Evolutionary conservation across 495 filamentous ascomycete species (phyloP), one percentile per base, ranked within the genome.

Genomic region (Neurospora intermedia): DNA sequence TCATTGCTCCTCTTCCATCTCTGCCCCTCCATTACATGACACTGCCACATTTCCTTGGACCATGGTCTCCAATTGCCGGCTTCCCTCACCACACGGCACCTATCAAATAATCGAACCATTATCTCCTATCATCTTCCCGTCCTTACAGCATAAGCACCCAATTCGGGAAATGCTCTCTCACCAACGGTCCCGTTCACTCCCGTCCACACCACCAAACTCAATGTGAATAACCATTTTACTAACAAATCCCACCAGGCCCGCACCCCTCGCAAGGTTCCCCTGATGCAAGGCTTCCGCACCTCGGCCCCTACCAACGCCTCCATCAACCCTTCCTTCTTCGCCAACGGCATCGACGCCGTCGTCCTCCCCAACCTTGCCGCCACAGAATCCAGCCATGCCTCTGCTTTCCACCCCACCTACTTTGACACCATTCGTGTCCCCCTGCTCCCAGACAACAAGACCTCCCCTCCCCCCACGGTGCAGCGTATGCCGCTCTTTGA

Each of bases 261-360:
- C 10, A 42, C 76, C 69, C 35, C 62, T 62, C 79, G 78, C 74
- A 80, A 73, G 5, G 73, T 83, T 75, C 84, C 82, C 72, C 75
- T 86, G 72, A 86, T 86, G 84, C 84, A 86, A 75, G 84, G 82
- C 76, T 86, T 86, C 77, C 80, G 76, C 74, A 82, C 82, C 48
- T 83, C 80, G n/a, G 78, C 83, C 9, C 77, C 83, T 5, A 73
- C 73, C 35, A 76, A 79, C 39, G 69, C 79, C 10, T 62, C 72
- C 15, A 69, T 75, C 23, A 71, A 77, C 72, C 27, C 35, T 7
- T 66, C 54, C 27, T 66, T 66, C 31, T 66, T 27, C 27, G 66
- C 76, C 71, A 73, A 62, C 66, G 79, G 79, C 46, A 79, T 86
- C 72, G 84, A 86, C 80, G 76, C 75, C 73, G 75, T 79, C 69